Evolutionary conservation across 2,329 filamentous ascomycete genomes (phyloP).

Genomic region (Helicocarpus griseus): DNA sequence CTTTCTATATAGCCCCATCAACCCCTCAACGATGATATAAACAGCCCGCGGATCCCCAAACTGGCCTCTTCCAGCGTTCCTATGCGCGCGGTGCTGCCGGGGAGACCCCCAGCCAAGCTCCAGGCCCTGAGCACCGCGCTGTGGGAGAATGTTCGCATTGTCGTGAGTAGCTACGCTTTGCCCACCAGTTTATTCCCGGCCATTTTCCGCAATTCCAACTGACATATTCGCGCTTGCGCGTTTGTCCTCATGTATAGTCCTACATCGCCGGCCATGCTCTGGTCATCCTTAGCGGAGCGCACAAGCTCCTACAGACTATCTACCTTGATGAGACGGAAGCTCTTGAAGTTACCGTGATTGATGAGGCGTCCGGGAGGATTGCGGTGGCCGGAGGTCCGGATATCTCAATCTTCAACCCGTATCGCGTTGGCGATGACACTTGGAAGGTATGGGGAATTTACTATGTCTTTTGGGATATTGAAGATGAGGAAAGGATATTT

Average conservation of each 20-base stretch:
- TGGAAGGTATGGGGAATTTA: constrained; percentile 53
- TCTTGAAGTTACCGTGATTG: constrained; percentile 68
- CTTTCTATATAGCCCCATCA: too few species aligned
- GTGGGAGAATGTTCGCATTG: constrained; percentile 63
- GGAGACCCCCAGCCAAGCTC: constrained; percentile 65
- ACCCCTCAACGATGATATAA: constrained; percentile 12
- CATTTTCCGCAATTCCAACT: constrained; percentile 1
- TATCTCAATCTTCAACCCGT: constrained; percentile 70
- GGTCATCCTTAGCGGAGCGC: constrained; percentile 66
- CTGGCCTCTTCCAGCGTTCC: constrained; percentile 30
- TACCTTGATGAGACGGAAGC: constrained; percentile 63
- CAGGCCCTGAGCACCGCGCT: constrained; percentile 65
- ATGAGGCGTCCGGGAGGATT: constrained; percentile 77
- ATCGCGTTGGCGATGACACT: constrained; percentile 58
- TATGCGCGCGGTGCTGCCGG: constrained; percentile 73
- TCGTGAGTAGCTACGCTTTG: constrained; percentile 43
- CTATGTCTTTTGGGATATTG: not conserved
- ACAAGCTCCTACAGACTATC: constrained; percentile 75
- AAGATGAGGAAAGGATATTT: constrained; percentile 5
- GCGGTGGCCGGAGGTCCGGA: constrained; percentile 58
- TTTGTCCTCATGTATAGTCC: constrained; percentile 50
- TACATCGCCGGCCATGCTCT: constrained; percentile 88
- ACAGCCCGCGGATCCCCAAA: constrained; percentile 3
- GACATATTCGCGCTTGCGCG: constrained; percentile 2
- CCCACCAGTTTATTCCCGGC: not conserved